These are phyloP conservation scores for Magnaporthales sp. DNA, from an alignment of 2,329 filamentous ascomycete species.

Conservation along the genomic window DNA sequence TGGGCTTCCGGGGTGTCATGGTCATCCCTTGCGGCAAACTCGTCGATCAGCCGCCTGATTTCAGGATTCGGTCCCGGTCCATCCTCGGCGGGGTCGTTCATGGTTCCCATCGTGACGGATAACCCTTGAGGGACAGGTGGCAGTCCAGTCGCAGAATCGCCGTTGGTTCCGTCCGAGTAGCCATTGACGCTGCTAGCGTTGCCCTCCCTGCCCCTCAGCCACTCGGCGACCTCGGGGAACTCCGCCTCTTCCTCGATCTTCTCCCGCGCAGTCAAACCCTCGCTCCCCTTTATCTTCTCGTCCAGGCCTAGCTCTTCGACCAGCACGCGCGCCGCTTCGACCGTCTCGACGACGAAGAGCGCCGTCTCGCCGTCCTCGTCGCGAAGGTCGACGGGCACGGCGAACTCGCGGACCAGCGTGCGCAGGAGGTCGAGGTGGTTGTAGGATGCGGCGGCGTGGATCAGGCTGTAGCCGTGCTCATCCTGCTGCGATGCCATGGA, in stretches of 20 bases:
- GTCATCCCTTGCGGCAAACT: constrained; percentile 74
- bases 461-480: constrained; percentile 84
- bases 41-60: constrained; percentile 78
- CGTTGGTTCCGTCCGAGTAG: constrained; percentile 15
- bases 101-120: constrained; percentile 66
- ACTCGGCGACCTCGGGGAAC: constrained; percentile 65
- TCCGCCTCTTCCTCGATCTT: constrained; percentile 74
- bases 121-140: constrained; percentile 68
- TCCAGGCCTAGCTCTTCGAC: constrained; percentile 77
- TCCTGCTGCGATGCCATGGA: constrained; percentile 75
- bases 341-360: constrained; percentile 83
- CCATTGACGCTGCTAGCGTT: background rate
- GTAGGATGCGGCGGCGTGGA: constrained; percentile 92
- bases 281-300: constrained; percentile 53
- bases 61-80: constrained; percentile 66
- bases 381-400: constrained; percentile 69
- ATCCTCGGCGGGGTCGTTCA: constrained; percentile 50
- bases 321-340: constrained; percentile 67
- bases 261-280: constrained; percentile 72
- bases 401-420: constrained; percentile 64
- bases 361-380: constrained; percentile 93
- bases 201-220: constrained; percentile 41
- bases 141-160: constrained; percentile 26
- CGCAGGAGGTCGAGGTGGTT: constrained; percentile 75
- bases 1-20: constrained; percentile 78